Evolutionary conservation across 768 basidiomycete species (phyloP).

Genomic region (Auricularia sp.): DNA sequence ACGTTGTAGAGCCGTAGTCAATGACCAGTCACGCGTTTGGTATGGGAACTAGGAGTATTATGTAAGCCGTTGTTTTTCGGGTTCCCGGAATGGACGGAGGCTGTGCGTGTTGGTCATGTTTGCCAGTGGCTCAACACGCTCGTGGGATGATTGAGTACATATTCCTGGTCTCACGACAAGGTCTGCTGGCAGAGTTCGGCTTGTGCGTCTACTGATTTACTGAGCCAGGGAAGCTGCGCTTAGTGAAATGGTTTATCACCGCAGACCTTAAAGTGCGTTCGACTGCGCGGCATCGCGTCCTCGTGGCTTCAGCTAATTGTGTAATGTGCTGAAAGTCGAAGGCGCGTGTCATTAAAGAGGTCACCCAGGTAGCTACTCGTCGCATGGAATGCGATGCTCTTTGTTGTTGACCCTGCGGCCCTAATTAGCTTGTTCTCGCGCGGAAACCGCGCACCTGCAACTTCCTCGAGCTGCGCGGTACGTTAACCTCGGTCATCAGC

Average conservation of each 20-base stretch:
- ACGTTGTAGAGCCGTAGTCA: too few species aligned
- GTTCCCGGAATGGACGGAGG: too few species aligned
- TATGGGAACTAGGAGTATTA: too few species aligned
- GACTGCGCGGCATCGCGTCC: neutral
- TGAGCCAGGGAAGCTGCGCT: neutral
- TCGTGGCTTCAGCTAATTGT: neutral
- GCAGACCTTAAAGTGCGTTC: neutral
- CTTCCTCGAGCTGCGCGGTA: constrained; percentile 93
- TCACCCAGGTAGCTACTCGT: neutral
- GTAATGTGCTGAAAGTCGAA: neutral
- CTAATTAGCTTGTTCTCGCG: constrained; percentile 56
- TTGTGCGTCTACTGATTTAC: neutral
- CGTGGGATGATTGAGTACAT: neutral
- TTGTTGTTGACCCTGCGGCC: neutral
- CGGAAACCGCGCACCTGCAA: constrained; percentile 90
- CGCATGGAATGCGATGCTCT: neutral
- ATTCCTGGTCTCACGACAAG: neutral
- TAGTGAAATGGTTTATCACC: neutral
- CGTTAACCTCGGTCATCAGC: constrained; percentile 12
- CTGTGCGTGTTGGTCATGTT: too few species aligned
- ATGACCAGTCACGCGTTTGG: too few species aligned
- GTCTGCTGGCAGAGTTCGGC: neutral
- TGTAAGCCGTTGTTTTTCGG: too few species aligned
- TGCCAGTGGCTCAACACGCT: neutral
- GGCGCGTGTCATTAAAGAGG: neutral